These are phyloP conservation scores for Pseudocercospora cruenta DNA, from an alignment of 2,329 filamentous ascomycete genomes.

Conservation along the genomic window DNA sequence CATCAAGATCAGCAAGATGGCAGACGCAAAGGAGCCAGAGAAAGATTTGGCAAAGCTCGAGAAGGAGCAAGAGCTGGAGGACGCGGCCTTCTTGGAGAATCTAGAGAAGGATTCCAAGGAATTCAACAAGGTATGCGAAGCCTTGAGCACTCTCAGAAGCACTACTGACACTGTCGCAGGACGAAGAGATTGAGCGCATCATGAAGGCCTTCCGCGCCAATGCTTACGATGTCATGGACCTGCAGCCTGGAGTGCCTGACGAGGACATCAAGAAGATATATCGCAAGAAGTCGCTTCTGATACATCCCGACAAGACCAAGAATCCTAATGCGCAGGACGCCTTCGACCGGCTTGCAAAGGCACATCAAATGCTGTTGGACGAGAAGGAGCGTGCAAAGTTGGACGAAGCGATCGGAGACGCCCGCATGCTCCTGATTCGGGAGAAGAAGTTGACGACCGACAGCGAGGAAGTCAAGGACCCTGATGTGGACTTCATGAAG, in stretches of 20 bases:
- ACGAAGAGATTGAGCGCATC: constrained; percentile 94
- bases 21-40: constrained; percentile 28
- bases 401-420: constrained; percentile 94
- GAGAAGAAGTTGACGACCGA: constrained; percentile 93
- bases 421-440: constrained; percentile 89
- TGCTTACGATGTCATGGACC: constrained; percentile 89
- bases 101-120: constrained; percentile 86
- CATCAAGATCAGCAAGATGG: constrained; percentile 17
- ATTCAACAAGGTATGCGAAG: constrained; percentile 73
- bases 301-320: constrained; percentile 96
- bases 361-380: constrained; percentile 86
- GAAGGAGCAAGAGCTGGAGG: constrained; percentile 44
- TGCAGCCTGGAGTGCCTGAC: constrained; percentile 92
- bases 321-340: constrained; percentile 91
- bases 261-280: constrained; percentile 94
- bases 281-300: constrained; percentile 96
- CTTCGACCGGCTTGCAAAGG: constrained; percentile 95
- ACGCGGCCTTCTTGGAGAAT: constrained; percentile 71
- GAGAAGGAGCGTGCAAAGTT: constrained; percentile 86
- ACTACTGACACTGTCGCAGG: constrained; percentile 54
- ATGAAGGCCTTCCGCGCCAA: constrained; percentile 84
- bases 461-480: constrained; percentile 74
- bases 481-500: constrained; percentile 75
- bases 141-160: background rate
- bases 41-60: constrained; percentile 33